Evolutionary conservation across 106 monocot species (phyloP).

Genomic region (Alisma plantagoaquatica): DNA sequence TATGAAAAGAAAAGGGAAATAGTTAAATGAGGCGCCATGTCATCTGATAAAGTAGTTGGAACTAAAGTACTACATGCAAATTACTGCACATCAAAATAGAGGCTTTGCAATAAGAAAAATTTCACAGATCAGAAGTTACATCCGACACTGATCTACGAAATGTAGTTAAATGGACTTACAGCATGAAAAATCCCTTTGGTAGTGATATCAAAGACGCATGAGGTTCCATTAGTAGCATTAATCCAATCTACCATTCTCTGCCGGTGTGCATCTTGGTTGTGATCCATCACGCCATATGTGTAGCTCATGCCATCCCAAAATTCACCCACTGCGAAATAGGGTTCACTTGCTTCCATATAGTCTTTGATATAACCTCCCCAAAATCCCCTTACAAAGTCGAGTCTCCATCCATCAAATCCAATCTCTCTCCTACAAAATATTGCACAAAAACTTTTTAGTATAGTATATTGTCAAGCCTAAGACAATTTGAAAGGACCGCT

Average conservation of each 20-base stretch:
- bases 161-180: conserved; percentile 33
- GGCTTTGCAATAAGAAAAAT: too few relatives aligned
- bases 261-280: conserved; percentile 88
- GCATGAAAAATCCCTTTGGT: conserved; percentile 87
- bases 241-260: conserved; percentile 94
- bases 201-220: conserved; percentile 90
- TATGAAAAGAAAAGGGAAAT: too few relatives aligned
- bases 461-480: too few relatives aligned
- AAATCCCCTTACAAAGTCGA: conserved; percentile 89
- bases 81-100: too few relatives aligned
- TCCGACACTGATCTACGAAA: too few relatives aligned
- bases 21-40: too few relatives aligned
- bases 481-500: too few relatives aligned
- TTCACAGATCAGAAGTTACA: too few relatives aligned
- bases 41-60: too few relatives aligned
- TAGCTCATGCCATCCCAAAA: conserved; percentile 93
- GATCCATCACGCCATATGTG: conserved; percentile 79
- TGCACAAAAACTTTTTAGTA: too few relatives aligned
- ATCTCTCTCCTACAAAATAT: conserved; percentile 89
- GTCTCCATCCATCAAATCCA: conserved; percentile 93
- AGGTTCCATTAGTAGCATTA: conserved; percentile 74
- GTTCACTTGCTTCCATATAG: conserved; percentile 71
- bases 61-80: too few relatives aligned
- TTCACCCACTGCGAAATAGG: conserved; percentile 82
- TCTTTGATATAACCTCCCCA: conserved; percentile 98